These are phyloP conservation scores for Lachnellula subtilissima DNA, from an alignment of 2,329 filamentous ascomycete genomes.

Conservation along the genomic window DNA sequence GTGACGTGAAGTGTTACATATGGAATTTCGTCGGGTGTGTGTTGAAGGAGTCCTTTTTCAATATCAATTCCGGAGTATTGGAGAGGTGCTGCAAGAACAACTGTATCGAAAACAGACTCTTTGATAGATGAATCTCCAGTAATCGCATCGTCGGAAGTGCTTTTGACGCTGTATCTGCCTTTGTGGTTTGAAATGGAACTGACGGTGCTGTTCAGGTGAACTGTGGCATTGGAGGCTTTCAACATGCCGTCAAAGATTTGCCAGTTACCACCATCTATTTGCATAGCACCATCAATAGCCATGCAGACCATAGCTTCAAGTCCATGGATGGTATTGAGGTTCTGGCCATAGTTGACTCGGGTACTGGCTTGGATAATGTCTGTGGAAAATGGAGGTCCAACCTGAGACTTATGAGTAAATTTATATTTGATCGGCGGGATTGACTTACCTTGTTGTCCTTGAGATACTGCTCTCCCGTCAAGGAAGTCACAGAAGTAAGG, in stretches of 20 bases:
- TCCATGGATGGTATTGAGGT: conserved; percentile 79
- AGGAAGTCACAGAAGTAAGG: conserved; percentile 58
- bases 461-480: conserved; percentile 72
- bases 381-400: conserved; percentile 62
- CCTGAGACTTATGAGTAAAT: conserved; percentile 34
- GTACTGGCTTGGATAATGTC: conserved; percentile 90
- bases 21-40: conserved; percentile 69
- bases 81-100: conserved; percentile 78
- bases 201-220: conserved; percentile 66
- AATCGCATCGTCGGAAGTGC: conserved; percentile 10
- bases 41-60: conserved; percentile 62
- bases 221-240: conserved; percentile 52
- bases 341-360: conserved; percentile 91
- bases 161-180: conserved; percentile 44
- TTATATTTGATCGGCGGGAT: background rate
- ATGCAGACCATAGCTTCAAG: conserved; percentile 86
- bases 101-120: conserved; percentile 59
- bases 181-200: conserved; percentile 50
- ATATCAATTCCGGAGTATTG: conserved; percentile 70
- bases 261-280: conserved; percentile 85
- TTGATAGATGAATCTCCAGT: conserved; percentile 5
- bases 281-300: conserved; percentile 77
- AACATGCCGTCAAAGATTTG: conserved; percentile 86
- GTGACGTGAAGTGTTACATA: conserved; percentile 88
- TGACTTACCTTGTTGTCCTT: conserved; percentile 51